Percentiles rank a stretch among this genome's conserved stretches.
Evolutionary conservation across 2,329 filamentous ascomycete genomes (phyloP).

Genomic region (Monilinia vaccinii-corymbosi): DNA sequence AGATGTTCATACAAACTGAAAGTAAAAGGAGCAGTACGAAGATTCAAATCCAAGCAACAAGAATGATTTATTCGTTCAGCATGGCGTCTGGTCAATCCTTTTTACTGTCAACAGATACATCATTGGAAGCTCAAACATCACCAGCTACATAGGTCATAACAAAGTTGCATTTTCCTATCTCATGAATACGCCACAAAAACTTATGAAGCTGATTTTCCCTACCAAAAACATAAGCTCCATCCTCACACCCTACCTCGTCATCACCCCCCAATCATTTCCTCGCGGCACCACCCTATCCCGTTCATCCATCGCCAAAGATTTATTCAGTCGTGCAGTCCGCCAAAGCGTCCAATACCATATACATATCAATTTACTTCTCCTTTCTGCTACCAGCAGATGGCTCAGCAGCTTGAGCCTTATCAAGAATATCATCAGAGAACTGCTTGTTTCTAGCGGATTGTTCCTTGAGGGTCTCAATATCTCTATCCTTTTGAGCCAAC

Average conservation of each 20-base stretch:
- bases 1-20: not conserved
- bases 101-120: not conserved
- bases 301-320: not conserved
- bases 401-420: slow-evolving; percentile 2
- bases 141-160: not conserved
- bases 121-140: not conserved
- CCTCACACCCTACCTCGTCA: not conserved
- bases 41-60: too few species aligned
- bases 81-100: not conserved
- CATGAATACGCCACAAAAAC: not conserved
- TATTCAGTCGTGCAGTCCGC: not conserved
- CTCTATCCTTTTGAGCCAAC: slow-evolving; percentile 65
- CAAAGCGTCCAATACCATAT: not conserved
- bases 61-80: not conserved
- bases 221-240: not conserved
- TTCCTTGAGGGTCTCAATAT: slow-evolving; percentile 47
- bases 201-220: not conserved
- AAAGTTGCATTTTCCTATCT: not conserved
- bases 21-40: not conserved
- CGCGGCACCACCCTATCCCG: not conserved
- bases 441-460: slow-evolving; percentile 44
- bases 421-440: slow-evolving; percentile 1
- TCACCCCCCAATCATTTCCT: not conserved
- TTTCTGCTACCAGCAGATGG: not conserved
- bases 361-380: not conserved